Evolutionary conservation across 306 rosid genomes (phyloP), one percentile per base, ranked within the genome.

Genomic region (Trifolium repens): DNA sequence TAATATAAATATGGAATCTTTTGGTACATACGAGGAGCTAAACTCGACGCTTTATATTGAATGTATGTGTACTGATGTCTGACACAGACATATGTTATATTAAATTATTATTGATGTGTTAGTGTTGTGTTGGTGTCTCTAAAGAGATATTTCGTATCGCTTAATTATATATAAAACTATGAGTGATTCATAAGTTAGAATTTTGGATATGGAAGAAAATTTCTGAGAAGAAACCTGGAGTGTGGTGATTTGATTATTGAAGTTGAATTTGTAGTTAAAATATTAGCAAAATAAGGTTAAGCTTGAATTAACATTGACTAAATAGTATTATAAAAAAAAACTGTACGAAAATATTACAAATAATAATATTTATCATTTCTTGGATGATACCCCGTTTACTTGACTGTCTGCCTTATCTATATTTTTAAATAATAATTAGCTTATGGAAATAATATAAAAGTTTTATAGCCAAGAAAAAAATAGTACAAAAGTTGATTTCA

Each of bases 171-270:
- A 42, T 42, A 3, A 42, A 7, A 49, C 9, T 49, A 49, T 7
- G 52, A 37, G 46, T 26, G 26, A 39, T 14, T 4, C 8, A 9
- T 17, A 42, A 67, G 71, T 77, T 62, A 47, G 15, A 47, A 44
- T 7, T 70, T 34, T n/a, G 17, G 19, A 44, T 4, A 37, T 12
- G 35, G 55, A 82, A 59, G 10, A 19, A 49, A 84, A 69, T 39
- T 84, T 80, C 78, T 46, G 68, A 44, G 80, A 84, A 80, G 59
- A 27, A 59, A 35, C 75, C 17, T 2, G 27, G 0, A 42, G 5
- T 34, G 9, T 2, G 22, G 3, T 75, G 73, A 34, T 72, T 73
- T 44, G 59, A 0, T 26, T 35, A 35, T 26, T 76, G 27, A 11
- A 53, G 77, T 80, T 72, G 84, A 80, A 34, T 50, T 50, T 15